A percentile compares a stretch with the other conserved stretches of the same genome.
Conservation (phyloP, 768 basidiomycete genomes). For the Pisolithus tinctorius region DNA sequence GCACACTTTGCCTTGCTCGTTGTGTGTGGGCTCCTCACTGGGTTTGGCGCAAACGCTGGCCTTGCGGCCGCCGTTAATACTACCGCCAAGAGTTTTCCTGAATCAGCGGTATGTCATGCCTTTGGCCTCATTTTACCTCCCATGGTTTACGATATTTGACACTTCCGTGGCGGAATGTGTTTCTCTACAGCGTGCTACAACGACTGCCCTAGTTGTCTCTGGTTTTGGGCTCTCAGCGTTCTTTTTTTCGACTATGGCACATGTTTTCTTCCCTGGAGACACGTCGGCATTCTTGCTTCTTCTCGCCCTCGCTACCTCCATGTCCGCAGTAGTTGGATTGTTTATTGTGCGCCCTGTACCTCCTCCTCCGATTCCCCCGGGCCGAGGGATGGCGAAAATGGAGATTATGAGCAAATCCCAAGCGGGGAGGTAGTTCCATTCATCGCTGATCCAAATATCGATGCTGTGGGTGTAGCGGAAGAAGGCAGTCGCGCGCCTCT, state of each 20-base stretch:
- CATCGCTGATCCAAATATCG: not conserved
- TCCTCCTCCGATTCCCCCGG: not conserved
- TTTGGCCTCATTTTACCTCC: not conserved
- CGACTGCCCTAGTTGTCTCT: constrained; percentile 76
- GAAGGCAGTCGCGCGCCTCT: not conserved
- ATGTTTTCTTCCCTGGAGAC: constrained; percentile 66
- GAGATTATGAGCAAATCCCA: not conserved
- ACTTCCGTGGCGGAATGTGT: not conserved
- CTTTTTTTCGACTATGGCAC: constrained; percentile 74
- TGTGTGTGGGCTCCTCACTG: constrained; percentile 64
- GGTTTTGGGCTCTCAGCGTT: constrained; percentile 92
- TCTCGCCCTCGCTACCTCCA: constrained; percentile 69
- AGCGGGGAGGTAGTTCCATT: not conserved
- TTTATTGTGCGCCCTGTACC: constrained; percentile 40
- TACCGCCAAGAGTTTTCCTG: constrained; percentile 78
- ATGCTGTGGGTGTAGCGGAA: not conserved
- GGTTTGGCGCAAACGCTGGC: constrained; percentile 71
- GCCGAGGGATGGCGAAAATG: not conserved
- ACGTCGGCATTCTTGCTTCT: constrained; percentile 72
- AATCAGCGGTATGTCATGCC: constrained; percentile 47
- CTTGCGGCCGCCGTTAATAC: constrained; percentile 67
- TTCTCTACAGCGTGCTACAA: constrained; percentile 54
- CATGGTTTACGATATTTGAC: not conserved
- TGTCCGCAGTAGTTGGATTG: constrained; percentile 75
- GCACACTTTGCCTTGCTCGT: constrained; percentile 47